phyloP scores from a whole-genome alignment of 805 yeast species.

The Cyberlindnera misumaiensis region DNA sequence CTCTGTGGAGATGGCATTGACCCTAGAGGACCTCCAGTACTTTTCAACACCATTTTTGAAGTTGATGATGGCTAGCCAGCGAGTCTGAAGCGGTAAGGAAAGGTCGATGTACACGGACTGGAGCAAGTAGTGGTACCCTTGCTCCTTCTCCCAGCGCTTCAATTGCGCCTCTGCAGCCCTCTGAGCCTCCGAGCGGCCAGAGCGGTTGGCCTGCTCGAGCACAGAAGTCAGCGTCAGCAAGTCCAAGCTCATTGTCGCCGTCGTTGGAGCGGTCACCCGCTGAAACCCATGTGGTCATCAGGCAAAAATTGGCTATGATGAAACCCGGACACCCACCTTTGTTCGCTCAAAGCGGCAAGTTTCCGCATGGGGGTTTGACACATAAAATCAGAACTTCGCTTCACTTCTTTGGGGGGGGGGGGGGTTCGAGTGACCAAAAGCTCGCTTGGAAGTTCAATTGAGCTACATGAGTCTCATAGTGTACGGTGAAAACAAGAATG shows the following conservation, averaged over 20 bases:
- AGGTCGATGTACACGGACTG: constrained; percentile 60
- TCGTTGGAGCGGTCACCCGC: not conserved
- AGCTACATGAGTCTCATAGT: constrained; percentile 12
- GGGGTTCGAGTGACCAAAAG: too few relatives aligned
- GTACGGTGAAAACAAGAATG: not conserved
- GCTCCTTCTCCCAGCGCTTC: constrained; percentile 58
- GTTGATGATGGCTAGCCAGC: constrained; percentile 86
- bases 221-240: constrained; percentile 19
- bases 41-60: constrained; percentile 84
- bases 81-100: constrained; percentile 50
- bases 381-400: too few relatives aligned
- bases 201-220: constrained; percentile 43
- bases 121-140: constrained; percentile 51
- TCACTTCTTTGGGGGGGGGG: too few relatives aligned
- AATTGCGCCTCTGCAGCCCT: constrained; percentile 63
- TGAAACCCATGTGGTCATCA: not conserved
- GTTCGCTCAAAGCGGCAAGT: too few relatives aligned
- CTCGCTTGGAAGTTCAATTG: not conserved
- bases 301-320: not conserved
- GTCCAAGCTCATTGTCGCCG: constrained; percentile 2
- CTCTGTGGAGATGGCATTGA: constrained; percentile 47
- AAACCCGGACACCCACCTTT: too few relatives aligned
- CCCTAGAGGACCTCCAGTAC: constrained; percentile 72
- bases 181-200: constrained; percentile 45
- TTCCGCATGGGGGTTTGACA: too few relatives aligned